Base-by-base conservation (phyloP, 805 yeast genomes). In the Ogataea henricii region DNA sequence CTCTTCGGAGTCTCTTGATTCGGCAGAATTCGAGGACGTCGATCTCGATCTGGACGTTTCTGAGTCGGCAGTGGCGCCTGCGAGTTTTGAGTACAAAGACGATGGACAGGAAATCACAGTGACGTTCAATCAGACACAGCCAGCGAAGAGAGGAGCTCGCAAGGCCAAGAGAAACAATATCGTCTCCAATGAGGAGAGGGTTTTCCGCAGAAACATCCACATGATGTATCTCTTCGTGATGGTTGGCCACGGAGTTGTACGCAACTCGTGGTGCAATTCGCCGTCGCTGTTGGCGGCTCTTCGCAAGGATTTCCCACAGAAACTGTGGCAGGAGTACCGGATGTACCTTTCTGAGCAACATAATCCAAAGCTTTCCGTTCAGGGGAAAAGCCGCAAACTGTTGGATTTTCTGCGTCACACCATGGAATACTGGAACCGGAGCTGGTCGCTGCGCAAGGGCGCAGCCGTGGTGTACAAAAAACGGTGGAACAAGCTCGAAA, bases 191-290 rank as follows among this genome's bases (percentile, higher is more conserved):
- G 85, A 82, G 36, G 91, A 86, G 58, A 68, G 87, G 14, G 56
- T 57, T 1, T 65, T 63, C 37, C 67, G 97, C 16, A 70, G 72
- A 40, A 53, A 64, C 0, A 63, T 81, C 7, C 97, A 91, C 62
- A 76, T 80, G 65, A 54, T 78, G 43, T 77, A 80, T 48, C 55
- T 92, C 2, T 69, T 79, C 13, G 65, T 76, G 20, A 78, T 89
- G 79, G 64, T 87, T 45, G 61, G 76, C 2, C 95, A 88, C 62
- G 94, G 90, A 0, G 72, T 72, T 0, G 58, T 80, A 2, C 74
- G 96, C 21, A 92, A 91, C 61, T 55, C 67, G 6, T 91, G 97
- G 97, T 77, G 89, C 51, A 79, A 78, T 48, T 78, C 81, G 51
- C 57, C 61, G 1, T 50, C 53, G 2, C 59, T 87, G 0, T 71